Percentiles rank a stretch among this genome's conserved stretches.
phyloP scores from a whole-genome alignment of 352 stramenopile genomes.

The Pythium sukuiense region DNA sequence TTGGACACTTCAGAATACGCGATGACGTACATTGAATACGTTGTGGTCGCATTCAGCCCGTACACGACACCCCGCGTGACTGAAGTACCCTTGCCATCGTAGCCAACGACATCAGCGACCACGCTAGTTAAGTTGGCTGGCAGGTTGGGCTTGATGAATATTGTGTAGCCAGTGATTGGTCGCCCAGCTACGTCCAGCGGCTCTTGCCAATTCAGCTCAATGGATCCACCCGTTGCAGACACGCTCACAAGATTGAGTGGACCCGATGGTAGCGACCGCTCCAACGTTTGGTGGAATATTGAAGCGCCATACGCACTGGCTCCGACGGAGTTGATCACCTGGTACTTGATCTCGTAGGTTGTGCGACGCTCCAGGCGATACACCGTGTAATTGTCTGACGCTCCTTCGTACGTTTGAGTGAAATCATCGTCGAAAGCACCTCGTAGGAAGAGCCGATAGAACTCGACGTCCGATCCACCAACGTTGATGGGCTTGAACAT shows the following conservation, averaged over 20 bases:
- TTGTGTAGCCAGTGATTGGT: slow-evolving; percentile 43
- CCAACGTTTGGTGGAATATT: slow-evolving; percentile 32
- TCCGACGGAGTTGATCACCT: slow-evolving; percentile 47
- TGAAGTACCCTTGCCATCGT: slow-evolving; percentile 38
- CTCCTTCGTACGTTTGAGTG: slow-evolving; percentile 31
- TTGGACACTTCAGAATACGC: slow-evolving; percentile 27
- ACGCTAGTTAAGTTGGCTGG: not conserved
- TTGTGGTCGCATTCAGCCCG: slow-evolving; percentile 26
- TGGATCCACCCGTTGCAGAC: slow-evolving; percentile 40
- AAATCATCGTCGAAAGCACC: slow-evolving; percentile 29
- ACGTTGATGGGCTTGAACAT: slow-evolving; percentile 56
- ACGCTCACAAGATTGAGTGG: slow-evolving; percentile 33
- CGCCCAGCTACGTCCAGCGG: slow-evolving; percentile 54
- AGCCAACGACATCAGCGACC: slow-evolving; percentile 31
- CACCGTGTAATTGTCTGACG: slow-evolving; percentile 23
- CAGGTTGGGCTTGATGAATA: slow-evolving; percentile 32
- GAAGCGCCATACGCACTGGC: slow-evolving; percentile 36
- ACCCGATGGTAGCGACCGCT: slow-evolving; percentile 42
- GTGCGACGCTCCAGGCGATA: slow-evolving; percentile 38
- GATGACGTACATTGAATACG: slow-evolving; percentile 26
- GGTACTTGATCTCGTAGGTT: slow-evolving; percentile 49
- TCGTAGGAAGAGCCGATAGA: slow-evolving; percentile 43
- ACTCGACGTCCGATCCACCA: slow-evolving; percentile 42
- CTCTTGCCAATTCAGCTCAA: slow-evolving; percentile 46
- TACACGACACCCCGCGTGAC: slow-evolving; percentile 17